These are phyloP conservation scores for Fusarium verrucosum DNA, from an alignment of 2,329 filamentous ascomycete species.

Conservation along the genomic window DNA sequence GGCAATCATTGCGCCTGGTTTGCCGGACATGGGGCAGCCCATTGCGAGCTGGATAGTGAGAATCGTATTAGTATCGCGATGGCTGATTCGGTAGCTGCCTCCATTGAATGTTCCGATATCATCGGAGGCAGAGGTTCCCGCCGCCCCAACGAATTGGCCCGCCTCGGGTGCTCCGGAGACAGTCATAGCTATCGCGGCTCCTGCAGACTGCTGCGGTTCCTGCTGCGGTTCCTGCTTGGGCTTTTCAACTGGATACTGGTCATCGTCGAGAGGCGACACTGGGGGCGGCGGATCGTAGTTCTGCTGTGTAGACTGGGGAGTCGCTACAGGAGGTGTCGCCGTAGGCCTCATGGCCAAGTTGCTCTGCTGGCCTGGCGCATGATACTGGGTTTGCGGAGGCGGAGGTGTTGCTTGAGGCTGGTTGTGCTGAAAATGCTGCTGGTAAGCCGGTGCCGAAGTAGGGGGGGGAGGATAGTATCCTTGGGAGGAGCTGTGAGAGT, in stretches of 20 bases:
- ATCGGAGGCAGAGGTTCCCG: constrained; percentile 73
- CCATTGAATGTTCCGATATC: constrained; percentile 98
- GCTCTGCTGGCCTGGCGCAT: constrained; percentile 34
- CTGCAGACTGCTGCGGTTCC: constrained; percentile 39
- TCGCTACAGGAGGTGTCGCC: constrained; percentile 38
- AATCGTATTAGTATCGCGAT: constrained; percentile 89
- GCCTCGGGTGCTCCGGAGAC: constrained; percentile 54
- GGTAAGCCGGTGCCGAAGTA: constrained; percentile 33
- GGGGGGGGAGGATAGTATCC: constrained; percentile 39
- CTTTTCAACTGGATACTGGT: constrained; percentile 47
- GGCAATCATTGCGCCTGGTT: constrained; percentile 90
- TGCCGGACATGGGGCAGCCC: constrained; percentile 82
- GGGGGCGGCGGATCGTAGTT: constrained; percentile 45
- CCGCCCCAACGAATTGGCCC: constrained; percentile 70
- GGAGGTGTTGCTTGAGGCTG: constrained; percentile 40
- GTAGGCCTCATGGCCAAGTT: constrained; percentile 32
- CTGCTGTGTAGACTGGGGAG: constrained; percentile 37
- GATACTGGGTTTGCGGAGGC: constrained; percentile 39
- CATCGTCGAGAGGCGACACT: constrained; percentile 32
- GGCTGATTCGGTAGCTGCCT: constrained; percentile 91
- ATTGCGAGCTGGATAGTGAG: constrained; percentile 89
- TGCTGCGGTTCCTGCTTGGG: constrained; percentile 29
- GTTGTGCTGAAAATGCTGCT: constrained; percentile 40
- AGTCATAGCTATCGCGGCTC: constrained; percentile 46
- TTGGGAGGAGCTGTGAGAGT: constrained; percentile 31